Percentiles rank a stretch among this genome's conserved stretches.
Evolutionary conservation across 2,329 filamentous ascomycete species (phyloP).

Genomic region (Atkinsonella texensis): DNA sequence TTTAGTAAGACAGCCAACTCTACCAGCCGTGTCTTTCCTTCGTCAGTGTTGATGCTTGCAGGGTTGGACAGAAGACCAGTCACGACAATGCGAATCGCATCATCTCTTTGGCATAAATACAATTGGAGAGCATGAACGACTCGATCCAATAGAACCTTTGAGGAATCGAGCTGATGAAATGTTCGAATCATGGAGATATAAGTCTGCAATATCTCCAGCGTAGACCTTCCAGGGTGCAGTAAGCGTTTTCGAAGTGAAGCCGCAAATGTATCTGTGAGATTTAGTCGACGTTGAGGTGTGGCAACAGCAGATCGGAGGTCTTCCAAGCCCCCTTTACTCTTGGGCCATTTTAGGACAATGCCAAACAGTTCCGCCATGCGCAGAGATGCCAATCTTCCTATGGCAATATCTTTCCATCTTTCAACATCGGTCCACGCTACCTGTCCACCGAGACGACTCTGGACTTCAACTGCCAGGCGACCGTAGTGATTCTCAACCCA

Average conservation of each 20-base stretch:
- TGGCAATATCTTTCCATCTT: slow-evolving; percentile 58
- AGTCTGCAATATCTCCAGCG: slow-evolving; percentile 60
- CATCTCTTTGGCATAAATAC: slow-evolving; percentile 66
- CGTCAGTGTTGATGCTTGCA: slow-evolving; percentile 36
- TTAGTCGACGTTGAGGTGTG: slow-evolving; percentile 53
- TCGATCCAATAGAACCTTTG: slow-evolving; percentile 63
- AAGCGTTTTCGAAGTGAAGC: slow-evolving; percentile 52
- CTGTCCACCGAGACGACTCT: slow-evolving; percentile 32
- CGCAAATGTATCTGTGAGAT: slow-evolving; percentile 60
- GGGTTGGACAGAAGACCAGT: slow-evolving; percentile 57
- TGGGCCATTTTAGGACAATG: slow-evolving; percentile 65
- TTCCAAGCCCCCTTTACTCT: slow-evolving; percentile 57
- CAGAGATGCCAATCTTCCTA: slow-evolving; percentile 54
- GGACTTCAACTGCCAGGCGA: slow-evolving; percentile 50
- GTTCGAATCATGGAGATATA: slow-evolving; percentile 72
- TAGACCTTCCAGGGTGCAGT: slow-evolving; percentile 64
- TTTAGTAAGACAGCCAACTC: slow-evolving; percentile 58
- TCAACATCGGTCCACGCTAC: slow-evolving; percentile 46
- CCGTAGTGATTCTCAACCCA: slow-evolving; percentile 61
- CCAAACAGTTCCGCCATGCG: slow-evolving; percentile 66
- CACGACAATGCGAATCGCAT: slow-evolving; percentile 68
- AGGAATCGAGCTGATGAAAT: slow-evolving; percentile 63
- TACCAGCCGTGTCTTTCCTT: slow-evolving; percentile 40
- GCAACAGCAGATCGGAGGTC: slow-evolving; percentile 62
- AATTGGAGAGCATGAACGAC: slow-evolving; percentile 61